Conservation (phyloP, 495 filamentous ascomycete species). For the Penicillium dipodomyicola region DNA sequence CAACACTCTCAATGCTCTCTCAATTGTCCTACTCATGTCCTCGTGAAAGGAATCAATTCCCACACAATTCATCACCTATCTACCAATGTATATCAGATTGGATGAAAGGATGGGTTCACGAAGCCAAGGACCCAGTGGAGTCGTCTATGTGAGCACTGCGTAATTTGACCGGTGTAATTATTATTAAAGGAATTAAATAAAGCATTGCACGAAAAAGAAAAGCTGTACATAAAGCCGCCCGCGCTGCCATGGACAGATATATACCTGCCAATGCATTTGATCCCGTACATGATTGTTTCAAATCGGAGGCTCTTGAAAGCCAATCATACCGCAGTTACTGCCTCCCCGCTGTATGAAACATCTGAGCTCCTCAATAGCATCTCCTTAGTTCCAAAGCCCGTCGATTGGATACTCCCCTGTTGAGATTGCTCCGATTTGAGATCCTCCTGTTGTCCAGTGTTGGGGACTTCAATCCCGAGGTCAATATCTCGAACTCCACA, state of each 20-base stretch:
- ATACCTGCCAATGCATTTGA: not conserved
- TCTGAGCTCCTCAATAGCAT: not conserved
- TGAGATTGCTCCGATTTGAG: not conserved
- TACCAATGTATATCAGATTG: too few relatives aligned
- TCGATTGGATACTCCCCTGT: not conserved
- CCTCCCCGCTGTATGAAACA: not conserved
- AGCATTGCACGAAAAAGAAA: not conserved
- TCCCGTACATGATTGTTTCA: not conserved
- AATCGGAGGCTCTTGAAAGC: not conserved
- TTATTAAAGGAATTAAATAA: not conserved
- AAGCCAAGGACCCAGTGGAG: too few relatives aligned
- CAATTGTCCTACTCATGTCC: too few relatives aligned
- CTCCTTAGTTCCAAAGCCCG: not conserved
- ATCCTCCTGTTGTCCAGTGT: not conserved
- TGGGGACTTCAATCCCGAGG: not conserved
- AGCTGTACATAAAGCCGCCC: not conserved
- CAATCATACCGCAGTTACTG: not conserved
- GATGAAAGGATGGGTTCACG: too few relatives aligned
- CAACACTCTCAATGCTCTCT: too few relatives aligned
- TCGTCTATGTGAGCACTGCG: too few relatives aligned
- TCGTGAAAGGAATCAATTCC: too few relatives aligned
- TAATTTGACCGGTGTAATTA: not conserved
- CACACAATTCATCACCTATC: too few relatives aligned
- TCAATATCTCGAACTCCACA: constrained; percentile 1
- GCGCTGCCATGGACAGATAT: not conserved